These are phyloP conservation scores for Paramecium biaurelia DNA, from an alignment of 73 alveolate genomes.

Conservation along the genomic window DNA sequence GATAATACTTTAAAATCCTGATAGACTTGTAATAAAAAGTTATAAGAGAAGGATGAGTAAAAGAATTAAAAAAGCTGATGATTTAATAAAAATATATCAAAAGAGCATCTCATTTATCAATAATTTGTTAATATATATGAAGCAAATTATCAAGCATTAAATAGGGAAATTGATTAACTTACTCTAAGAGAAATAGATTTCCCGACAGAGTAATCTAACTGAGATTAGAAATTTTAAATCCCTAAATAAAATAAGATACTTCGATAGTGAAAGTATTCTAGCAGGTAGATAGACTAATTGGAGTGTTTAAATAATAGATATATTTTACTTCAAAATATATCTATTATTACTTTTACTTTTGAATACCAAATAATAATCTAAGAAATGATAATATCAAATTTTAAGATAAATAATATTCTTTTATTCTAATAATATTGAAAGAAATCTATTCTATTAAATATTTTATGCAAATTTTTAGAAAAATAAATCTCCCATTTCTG, in stretches of 20 bases:
- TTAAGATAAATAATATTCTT: too few species aligned
- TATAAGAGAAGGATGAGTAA: not conserved
- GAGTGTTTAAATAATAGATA: not conserved
- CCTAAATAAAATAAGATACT: not conserved
- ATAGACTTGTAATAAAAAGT: not conserved
- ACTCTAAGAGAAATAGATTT: not conserved
- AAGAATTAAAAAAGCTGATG: not conserved
- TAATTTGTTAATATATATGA: not conserved
- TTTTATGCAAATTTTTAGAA: too few species aligned
- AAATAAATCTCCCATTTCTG: too few species aligned
- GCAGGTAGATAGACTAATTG: slow-evolving; percentile 28
- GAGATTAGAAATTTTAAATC: not conserved
- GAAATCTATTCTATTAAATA: too few species aligned
- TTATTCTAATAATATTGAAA: too few species aligned
- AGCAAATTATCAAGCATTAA: not conserved
- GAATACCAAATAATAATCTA: not conserved
- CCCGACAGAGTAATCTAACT: not conserved
- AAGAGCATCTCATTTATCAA: not conserved
- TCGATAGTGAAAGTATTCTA: not conserved
- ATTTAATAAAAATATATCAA: not conserved
- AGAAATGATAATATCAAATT: too few species aligned
- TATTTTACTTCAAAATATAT: not conserved
- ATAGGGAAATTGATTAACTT: not conserved
- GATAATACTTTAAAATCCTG: not conserved
- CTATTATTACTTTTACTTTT: not conserved